phyloP scores from a whole-genome alignment of 148 eudicot species.

The Fagopyrum tataricum region DNA sequence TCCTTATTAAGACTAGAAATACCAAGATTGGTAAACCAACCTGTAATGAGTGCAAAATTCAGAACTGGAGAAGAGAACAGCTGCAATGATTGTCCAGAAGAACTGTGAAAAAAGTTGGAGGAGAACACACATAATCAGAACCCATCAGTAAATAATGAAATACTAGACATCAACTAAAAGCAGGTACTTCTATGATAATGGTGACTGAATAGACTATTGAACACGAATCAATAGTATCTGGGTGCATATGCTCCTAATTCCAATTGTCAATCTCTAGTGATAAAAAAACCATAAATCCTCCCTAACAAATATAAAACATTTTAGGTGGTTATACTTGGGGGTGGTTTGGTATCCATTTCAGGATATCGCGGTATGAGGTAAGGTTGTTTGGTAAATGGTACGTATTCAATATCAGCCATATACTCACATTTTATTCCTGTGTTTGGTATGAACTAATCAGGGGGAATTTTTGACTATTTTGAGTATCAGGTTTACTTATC shows the following conservation, averaged over 20 bases:
- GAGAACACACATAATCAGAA: neutral
- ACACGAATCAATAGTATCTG: neutral
- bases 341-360: too few species aligned
- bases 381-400: too few species aligned
- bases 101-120: neutral
- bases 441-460: too few species aligned
- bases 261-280: neutral
- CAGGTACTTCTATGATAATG: neutral
- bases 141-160: constrained; percentile 2
- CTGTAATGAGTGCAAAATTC: constrained; percentile 1
- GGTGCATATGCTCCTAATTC: neutral
- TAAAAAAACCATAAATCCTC: neutral
- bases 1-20: neutral
- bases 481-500: too few species aligned
- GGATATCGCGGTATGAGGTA: too few species aligned
- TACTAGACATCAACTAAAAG: neutral
- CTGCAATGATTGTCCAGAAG: neutral
- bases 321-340: too few species aligned
- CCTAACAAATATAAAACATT: too few species aligned
- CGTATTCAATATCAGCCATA: too few species aligned
- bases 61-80: constrained; percentile 2
- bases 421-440: too few species aligned
- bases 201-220: neutral
- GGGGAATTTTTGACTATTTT: too few species aligned
- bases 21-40: neutral